Conservation (phyloP, 148 eudicot species). For the Bassia scoparia region DNA sequence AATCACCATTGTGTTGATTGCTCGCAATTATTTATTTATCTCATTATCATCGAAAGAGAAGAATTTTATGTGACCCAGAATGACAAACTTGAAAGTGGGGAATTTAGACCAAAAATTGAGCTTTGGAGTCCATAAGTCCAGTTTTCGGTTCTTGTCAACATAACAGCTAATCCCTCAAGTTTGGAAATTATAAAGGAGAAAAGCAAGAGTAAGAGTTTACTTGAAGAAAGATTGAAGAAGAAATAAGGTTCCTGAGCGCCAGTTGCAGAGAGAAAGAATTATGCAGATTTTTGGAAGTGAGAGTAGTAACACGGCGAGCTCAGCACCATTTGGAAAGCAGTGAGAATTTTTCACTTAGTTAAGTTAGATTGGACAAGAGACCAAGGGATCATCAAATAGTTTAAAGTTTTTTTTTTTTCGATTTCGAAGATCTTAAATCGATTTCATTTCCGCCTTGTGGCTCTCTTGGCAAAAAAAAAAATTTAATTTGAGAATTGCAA, state of each 20-base stretch:
- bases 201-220: neutral
- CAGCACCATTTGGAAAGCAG: no score
- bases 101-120: slow-evolving; percentile 25
- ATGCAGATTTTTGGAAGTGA: neutral
- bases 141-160: slow-evolving; percentile 46
- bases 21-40: neutral
- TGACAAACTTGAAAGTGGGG: slow-evolving; percentile 28
- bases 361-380: no score
- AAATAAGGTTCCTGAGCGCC: slow-evolving; percentile 4
- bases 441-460: no score
- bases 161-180: slow-evolving; percentile 17
- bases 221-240: slow-evolving; percentile 4
- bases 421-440: no score
- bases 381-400: no score
- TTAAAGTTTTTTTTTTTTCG: no score
- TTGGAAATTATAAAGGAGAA: neutral
- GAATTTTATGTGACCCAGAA: slow-evolving; percentile 26
- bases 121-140: slow-evolving; percentile 22
- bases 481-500: no score
- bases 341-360: no score
- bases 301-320: no score
- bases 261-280: neutral
- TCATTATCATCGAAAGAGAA: neutral
- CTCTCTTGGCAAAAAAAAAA: no score
- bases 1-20: slow-evolving; percentile 18